Base-by-base conservation (phyloP, 2,329 filamentous ascomycete species). In the Fusarium gaditjirri region DNA sequence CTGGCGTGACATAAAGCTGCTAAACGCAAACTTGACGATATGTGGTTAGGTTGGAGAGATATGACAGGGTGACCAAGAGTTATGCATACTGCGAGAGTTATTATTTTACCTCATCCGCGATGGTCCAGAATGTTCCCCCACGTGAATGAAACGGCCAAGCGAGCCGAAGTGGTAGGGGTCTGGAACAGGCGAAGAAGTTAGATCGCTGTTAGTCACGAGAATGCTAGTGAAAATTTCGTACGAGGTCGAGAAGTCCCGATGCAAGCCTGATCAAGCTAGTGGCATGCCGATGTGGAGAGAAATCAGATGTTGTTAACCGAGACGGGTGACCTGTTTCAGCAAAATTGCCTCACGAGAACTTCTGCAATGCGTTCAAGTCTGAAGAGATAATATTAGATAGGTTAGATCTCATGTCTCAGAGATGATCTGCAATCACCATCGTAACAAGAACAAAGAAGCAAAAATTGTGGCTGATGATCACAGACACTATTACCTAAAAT, bases 11-110 rank as follows among this genome's bases (percentile, higher is more conserved):
- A 25, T 25, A 44, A 44, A 16, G 50, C 8, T n/a, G 10, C 52
- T 55, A 55, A 33, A 3, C 29, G 14, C 9, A 33, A 14, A 21
- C 38, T 56, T 56, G 7, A 25, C 17, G 5, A 17, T 31, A 35
- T 23, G 2, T 3, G 25, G 50, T 54, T 54, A 54, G 50, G 12
- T 41, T 19, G 10, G 6, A 31, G 14, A 10, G 16, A 5, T 4
- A 5, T 41, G 17, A 17, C 49, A 53, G 17, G 35, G 19, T 53
- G 19, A n/a, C 14, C 2, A 14, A 41, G 31, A 44, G 39, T 56
- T 56, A 56, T 56, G 53, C 53, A 56, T 55, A 55, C 29, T 55
- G 17, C 9, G 38, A 55, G 53, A 55, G 53, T 55, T 55, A 55
- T 55, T 55, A 46, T 46, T 44, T 53, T 35, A 21, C 29, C 27